Evolutionary conservation across 345 rosid species (phyloP), one percentile per base, ranked within the genome.

Genomic region (Lepidium didymum): DNA sequence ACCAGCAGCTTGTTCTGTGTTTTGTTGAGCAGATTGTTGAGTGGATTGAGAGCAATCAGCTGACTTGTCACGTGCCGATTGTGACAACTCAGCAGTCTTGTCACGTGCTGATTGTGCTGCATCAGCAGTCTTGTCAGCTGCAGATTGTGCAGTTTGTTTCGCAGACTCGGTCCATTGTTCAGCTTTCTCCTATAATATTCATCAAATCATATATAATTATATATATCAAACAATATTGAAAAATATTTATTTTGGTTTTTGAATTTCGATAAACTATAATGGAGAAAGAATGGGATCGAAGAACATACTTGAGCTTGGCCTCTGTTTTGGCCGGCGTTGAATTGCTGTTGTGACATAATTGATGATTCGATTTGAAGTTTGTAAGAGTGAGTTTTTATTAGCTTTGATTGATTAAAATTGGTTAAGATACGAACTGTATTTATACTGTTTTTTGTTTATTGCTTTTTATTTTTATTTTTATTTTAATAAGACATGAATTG

Each of bases 131-230:
- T 74, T 74, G 11, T 74, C 78, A 61, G 64, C 3, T 36, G 78
- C 69, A 33, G 77, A 53, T 43, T 67, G 59, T 34, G 69, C 75
- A 2, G 78, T 74, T 40, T 74, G 69, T 25, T 74, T 67, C 0
- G 78, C 74, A 18, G 74, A 74, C 34, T 74, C 74, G 16, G 78
- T 74, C 78, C 78, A 74, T 13, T 61, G 69, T 53, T 62, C 73
- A 10, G 78, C 78, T 40, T 62, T 74, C 69, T 67, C 74, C 78
- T 74, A 8, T 11, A 45, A 35, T 25, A 27, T 43, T 7, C 42
- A 74, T 23, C 10, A 16, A 65, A 55, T 12, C 46, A 61, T 19
- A 52, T 19, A 49, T 49, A 46, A 0, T 5, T 27, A 3, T 29
- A 35, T 36, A 70, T 2, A 51, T 44, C 31, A 51, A 61, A 36